A percentile compares a stretch with the other conserved stretches of the same genome.
Evolutionary conservation across 345 rosid species (phyloP).

Genomic region (Garcia nutans): DNA sequence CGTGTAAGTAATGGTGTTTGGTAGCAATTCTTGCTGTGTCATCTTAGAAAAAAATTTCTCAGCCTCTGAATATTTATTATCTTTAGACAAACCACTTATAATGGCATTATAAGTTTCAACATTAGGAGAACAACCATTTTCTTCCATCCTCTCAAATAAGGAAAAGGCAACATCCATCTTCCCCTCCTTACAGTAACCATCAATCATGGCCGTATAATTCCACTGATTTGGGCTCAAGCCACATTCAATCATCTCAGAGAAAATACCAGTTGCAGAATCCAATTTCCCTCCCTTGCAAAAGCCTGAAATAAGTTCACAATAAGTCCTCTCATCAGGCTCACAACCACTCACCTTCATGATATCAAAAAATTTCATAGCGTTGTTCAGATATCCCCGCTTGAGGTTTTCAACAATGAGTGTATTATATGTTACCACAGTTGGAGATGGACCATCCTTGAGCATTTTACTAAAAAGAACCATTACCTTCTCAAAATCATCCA

Average conservation of each 20-base stretch:
- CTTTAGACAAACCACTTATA: slow-evolving; percentile 45
- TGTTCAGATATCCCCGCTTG: slow-evolving; percentile 36
- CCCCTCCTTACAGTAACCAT: slow-evolving; percentile 58
- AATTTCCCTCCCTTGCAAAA: slow-evolving; percentile 49
- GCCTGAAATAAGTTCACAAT: slow-evolving; percentile 59
- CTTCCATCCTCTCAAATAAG: slow-evolving; percentile 49
- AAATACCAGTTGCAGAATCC: slow-evolving; percentile 40
- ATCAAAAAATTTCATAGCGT: slow-evolving; percentile 48
- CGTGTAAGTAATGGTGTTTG: slow-evolving; percentile 55
- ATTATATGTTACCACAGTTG: slow-evolving; percentile 51
- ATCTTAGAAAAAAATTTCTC: slow-evolving; percentile 42
- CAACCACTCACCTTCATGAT: slow-evolving; percentile 47
- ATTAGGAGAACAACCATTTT: slow-evolving; percentile 38
- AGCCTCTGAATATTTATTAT: slow-evolving; percentile 39
- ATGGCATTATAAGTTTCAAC: slow-evolving; percentile 54
- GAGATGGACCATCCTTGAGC: slow-evolving; percentile 48
- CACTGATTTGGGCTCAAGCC: slow-evolving; percentile 51
- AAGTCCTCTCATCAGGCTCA: slow-evolving; percentile 57
- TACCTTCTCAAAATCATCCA: slow-evolving; percentile 48
- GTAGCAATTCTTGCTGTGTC: slow-evolving; percentile 42
- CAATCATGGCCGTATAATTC: slow-evolving; percentile 57
- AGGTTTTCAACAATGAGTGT: slow-evolving; percentile 47
- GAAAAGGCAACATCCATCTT: slow-evolving; percentile 52
- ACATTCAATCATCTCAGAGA: slow-evolving; percentile 42
- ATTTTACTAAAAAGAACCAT: slow-evolving; percentile 48